Evolutionary conservation across 2,329 filamentous ascomycete genomes (phyloP).

Genomic region (Fusarium floridanum): DNA sequence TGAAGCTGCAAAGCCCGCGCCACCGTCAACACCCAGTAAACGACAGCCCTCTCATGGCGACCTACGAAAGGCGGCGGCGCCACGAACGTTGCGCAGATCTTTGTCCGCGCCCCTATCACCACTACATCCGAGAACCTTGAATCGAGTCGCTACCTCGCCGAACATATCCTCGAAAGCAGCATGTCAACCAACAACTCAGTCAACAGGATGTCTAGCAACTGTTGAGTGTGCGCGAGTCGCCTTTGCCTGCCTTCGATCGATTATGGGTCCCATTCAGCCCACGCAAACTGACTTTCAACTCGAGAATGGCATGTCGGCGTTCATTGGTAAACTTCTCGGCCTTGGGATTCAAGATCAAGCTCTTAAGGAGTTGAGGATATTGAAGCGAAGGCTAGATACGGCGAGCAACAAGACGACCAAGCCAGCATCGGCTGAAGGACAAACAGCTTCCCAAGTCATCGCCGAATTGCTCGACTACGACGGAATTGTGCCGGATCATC

Average conservation of each 20-base stretch:
- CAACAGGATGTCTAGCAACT: constrained; percentile 65
- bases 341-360: constrained; percentile 77
- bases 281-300: constrained; percentile 74
- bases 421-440: constrained; percentile 46
- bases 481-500: constrained; percentile 56
- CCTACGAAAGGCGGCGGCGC: constrained; percentile 50
- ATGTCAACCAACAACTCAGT: constrained; percentile 46
- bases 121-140: constrained; percentile 71
- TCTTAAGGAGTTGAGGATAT: constrained; percentile 73
- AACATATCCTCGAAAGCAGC: constrained; percentile 53
- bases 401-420: constrained; percentile 51
- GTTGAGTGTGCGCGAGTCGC: constrained; percentile 78
- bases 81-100: constrained; percentile 65
- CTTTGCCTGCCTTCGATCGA: constrained; percentile 72
- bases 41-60: constrained; percentile 53
- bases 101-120: constrained; percentile 71
- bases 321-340: constrained; percentile 74
- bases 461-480: constrained; percentile 74
- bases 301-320: constrained; percentile 78
- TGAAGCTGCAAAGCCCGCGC: constrained; percentile 70
- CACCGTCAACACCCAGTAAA: constrained; percentile 49
- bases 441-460: constrained; percentile 53
- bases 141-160: constrained; percentile 70
- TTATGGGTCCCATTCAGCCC: constrained; percentile 67
- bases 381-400: constrained; percentile 73